Evolutionary conservation across 306 rosid genomes (phyloP), one percentile per base, ranked within the genome.

Genomic region (Lathyrus aphaca): DNA sequence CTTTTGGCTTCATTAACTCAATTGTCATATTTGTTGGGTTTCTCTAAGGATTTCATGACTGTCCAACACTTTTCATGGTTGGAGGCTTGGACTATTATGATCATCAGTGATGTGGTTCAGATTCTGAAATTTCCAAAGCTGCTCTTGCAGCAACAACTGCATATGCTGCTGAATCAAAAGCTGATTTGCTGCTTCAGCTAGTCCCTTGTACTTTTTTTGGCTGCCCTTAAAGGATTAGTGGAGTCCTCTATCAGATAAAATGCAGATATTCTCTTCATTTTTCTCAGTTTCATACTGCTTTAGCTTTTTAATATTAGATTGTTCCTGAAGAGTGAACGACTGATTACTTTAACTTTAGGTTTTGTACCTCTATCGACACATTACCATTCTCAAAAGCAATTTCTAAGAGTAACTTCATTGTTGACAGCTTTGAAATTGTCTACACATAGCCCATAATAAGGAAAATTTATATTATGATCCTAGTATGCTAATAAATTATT

Each of bases 141-240:
- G 88, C 93, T 75, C 84, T 84, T 48, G 98, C 95, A 11, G 95
- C 98, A 37, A 74, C 89, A 2, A 92, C 98, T 46, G 96, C 98
- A 70, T 77, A 74, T 67, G 92, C 53, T 18, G 91, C 95, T 6
- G 92, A 89, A 81, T 92, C 87, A 25, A 87, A 92, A 16, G 98
- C 96, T 79, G 95, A 96, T 72, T 92, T 51, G 98, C 98, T 56
- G 96, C 96, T 55, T 77, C 88, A 30, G 95, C 83, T 25, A 84
- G 95, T 5, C 79, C 90, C 81, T 74, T 89, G 77, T 86, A 92
- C 79, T 84, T 83, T 79, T 30, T 29, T 29, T 29, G 80, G 49
- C 68, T 69, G 5, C 25, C 53, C 73, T 74, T 83, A 29, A 72
- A 73, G 6, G n/a, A n/a, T n/a, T n/a, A n/a, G n/a, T n/a, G n/a